These are phyloP conservation scores for Annulohypoxylon truncatum DNA, from an alignment of 2,329 filamentous ascomycete species.

Conservation along the genomic window DNA sequence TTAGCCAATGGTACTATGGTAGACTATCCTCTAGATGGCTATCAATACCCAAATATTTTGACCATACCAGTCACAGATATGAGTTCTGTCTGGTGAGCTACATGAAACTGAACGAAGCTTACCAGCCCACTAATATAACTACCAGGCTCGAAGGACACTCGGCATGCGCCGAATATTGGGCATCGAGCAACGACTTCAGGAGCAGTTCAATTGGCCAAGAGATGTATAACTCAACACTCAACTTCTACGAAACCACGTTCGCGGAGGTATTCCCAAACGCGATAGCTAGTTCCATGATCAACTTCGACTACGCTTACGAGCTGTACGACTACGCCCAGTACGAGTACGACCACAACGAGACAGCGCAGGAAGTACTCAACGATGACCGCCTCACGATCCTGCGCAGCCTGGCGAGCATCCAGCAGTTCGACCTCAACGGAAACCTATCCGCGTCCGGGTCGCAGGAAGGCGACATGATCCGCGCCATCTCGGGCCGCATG, in stretches of 20 bases:
- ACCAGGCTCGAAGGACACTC: slow-evolving; percentile 38
- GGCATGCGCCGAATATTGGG: slow-evolving; percentile 34
- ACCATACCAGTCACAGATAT: slow-evolving; percentile 61
- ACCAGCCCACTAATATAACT: not conserved
- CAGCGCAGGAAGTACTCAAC: slow-evolving; percentile 54
- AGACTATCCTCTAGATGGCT: slow-evolving; percentile 77
- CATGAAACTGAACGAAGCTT: too few relatives aligned
- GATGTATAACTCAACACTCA: slow-evolving; percentile 43
- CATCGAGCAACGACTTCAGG: slow-evolving; percentile 26
- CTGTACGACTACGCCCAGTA: slow-evolving; percentile 69
- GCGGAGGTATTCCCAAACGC: slow-evolving; percentile 53
- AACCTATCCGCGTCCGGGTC: slow-evolving; percentile 69
- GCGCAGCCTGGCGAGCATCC: slow-evolving; percentile 70
- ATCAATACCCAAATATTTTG: slow-evolving; percentile 80
- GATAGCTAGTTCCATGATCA: slow-evolving; percentile 52
- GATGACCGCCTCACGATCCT: slow-evolving; percentile 64
- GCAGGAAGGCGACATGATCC: slow-evolving; percentile 55
- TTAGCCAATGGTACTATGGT: slow-evolving; percentile 70
- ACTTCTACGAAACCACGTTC: slow-evolving; percentile 59
- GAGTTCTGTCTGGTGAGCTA: slow-evolving; percentile 60
- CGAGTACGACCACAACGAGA: slow-evolving; percentile 63
- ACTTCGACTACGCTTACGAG: slow-evolving; percentile 62
- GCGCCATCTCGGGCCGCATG: slow-evolving; percentile 65
- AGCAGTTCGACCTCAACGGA: slow-evolving; percentile 69
- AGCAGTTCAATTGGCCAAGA: slow-evolving; percentile 14